Evolutionary conservation across 2,329 filamentous ascomycete genomes (phyloP).

Genomic region (Zymoseptoria crescenta): DNA sequence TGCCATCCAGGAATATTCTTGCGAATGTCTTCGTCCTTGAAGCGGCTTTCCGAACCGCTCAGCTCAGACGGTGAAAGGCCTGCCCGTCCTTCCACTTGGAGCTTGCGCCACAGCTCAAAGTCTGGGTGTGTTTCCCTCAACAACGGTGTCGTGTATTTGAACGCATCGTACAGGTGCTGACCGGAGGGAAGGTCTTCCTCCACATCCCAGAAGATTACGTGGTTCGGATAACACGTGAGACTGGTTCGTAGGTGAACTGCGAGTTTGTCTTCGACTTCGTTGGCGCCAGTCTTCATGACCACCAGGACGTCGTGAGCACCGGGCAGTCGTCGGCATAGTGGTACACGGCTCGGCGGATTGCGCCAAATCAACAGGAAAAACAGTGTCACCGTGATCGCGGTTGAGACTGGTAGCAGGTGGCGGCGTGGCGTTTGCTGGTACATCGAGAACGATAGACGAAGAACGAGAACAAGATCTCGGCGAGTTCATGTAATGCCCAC

Average conservation of each 20-base stretch:
- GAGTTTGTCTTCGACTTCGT: slow-evolving; percentile 26
- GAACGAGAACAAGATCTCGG: too few relatives aligned
- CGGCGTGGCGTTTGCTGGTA: too few relatives aligned
- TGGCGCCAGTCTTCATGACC: slow-evolving; percentile 38
- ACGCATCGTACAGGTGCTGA: slow-evolving; percentile 28
- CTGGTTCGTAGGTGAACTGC: slow-evolving; percentile 30
- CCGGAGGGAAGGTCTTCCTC: slow-evolving; percentile 27
- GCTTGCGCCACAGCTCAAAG: slow-evolving; percentile 20
- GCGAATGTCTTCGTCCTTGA: slow-evolving; percentile 6
- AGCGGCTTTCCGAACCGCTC: slow-evolving; percentile 13
- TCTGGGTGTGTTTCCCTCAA: slow-evolving; percentile 16
- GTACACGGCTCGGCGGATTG: background rate
- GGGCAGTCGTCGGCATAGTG: slow-evolving; percentile 15
- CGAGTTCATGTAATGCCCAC: too few relatives aligned
- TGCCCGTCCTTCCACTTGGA: slow-evolving; percentile 13
- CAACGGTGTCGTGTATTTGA: slow-evolving; percentile 14
- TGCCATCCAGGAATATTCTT: slow-evolving; percentile 36
- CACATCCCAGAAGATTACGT: slow-evolving; percentile 33
- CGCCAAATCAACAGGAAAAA: background rate
- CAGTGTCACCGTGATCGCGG: background rate
- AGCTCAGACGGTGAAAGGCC: slow-evolving; percentile 16
- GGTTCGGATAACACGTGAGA: slow-evolving; percentile 28
- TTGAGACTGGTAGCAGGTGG: background rate
- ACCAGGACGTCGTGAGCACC: slow-evolving; percentile 46
- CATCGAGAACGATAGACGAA: too few relatives aligned